Evolutionary conservation across 768 basidiomycete species (phyloP).

Genomic region (Pisolithus albus): DNA sequence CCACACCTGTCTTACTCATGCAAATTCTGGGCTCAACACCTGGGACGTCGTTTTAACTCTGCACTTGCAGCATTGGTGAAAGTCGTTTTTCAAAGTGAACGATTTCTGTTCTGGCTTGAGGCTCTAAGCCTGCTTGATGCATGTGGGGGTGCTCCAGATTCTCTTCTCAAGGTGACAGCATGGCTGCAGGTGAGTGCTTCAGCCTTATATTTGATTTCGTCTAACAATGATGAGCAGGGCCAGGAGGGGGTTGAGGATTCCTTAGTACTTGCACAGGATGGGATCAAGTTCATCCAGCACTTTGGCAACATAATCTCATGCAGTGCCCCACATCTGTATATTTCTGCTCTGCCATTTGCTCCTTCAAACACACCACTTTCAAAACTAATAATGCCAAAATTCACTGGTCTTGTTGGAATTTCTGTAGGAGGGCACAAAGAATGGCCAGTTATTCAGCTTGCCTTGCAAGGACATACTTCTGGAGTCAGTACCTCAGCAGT

Average conservation of each 20-base stretch:
- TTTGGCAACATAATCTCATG: slow-evolving; percentile 9
- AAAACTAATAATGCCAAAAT: neutral
- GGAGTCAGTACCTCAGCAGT: neutral
- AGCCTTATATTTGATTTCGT: no score
- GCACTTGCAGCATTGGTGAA: neutral
- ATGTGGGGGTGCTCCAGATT: neutral
- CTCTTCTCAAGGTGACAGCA: neutral
- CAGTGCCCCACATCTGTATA: slow-evolving; percentile 18
- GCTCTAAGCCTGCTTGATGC: neutral
- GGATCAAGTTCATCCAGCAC: slow-evolving; percentile 5
- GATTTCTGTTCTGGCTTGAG: neutral
- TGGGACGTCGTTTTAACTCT: no score
- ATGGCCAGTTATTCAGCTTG: neutral
- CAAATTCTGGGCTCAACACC: neutral
- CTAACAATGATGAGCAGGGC: no score
- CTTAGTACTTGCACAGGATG: slow-evolving; percentile 1
- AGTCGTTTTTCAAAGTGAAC: neutral
- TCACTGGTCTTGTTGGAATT: neutral
- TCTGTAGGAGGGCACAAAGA: neutral
- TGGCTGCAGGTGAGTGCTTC: neutral
- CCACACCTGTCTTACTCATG: neutral
- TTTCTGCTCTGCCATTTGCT: slow-evolving; percentile 20
- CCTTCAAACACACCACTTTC: slow-evolving; percentile 16
- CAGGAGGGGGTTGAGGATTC: no score
- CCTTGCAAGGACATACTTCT: neutral